phyloP scores from a whole-genome alignment of 495 filamentous ascomycete species.

The Penicillium silybi region DNA sequence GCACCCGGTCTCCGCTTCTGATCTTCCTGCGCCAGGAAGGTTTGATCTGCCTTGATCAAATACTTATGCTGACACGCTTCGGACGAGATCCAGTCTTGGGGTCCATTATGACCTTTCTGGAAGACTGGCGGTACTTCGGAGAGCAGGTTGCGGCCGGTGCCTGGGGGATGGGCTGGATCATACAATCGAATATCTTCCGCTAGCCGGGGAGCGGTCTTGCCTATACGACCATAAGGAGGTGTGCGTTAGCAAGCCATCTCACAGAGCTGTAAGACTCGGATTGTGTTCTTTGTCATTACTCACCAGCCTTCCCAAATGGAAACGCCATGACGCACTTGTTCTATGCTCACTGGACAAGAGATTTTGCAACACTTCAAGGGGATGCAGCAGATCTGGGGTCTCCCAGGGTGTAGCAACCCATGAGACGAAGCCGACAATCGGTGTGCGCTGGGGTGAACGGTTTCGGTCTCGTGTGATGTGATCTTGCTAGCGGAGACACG shows the following conservation, averaged over 20 bases:
- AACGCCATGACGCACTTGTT: constrained; percentile 29
- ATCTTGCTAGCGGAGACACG: constrained; percentile 18
- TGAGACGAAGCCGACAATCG: background rate
- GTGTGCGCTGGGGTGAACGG: background rate
- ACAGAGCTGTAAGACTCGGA: background rate
- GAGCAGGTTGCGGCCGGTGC: constrained; percentile 50
- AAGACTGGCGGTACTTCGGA: constrained; percentile 47
- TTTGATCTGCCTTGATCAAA: constrained; percentile 51
- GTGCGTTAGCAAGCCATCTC: constrained; percentile 1
- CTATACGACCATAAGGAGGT: constrained; percentile 23
- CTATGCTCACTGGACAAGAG: constrained; percentile 11
- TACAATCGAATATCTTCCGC: constrained; percentile 54
- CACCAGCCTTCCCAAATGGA: constrained; percentile 35
- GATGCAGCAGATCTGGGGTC: constrained; percentile 9
- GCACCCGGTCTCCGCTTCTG: constrained; percentile 32
- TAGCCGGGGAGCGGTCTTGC: constrained; percentile 61
- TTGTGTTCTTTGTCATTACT: constrained; percentile 7
- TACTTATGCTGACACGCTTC: constrained; percentile 54
- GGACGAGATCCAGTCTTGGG: constrained; percentile 30
- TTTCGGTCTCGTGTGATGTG: constrained; percentile 3
- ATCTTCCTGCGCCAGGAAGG: constrained; percentile 37
- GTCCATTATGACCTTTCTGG: constrained; percentile 26
- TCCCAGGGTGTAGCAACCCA: constrained; percentile 4
- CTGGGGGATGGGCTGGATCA: constrained; percentile 48
- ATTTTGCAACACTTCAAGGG: background rate